A percentile compares a stretch with the other conserved stretches of the same genome.
Conservation (phyloP, 2,329 filamentous ascomycete species). For the Ascochyta lentis region DNA sequence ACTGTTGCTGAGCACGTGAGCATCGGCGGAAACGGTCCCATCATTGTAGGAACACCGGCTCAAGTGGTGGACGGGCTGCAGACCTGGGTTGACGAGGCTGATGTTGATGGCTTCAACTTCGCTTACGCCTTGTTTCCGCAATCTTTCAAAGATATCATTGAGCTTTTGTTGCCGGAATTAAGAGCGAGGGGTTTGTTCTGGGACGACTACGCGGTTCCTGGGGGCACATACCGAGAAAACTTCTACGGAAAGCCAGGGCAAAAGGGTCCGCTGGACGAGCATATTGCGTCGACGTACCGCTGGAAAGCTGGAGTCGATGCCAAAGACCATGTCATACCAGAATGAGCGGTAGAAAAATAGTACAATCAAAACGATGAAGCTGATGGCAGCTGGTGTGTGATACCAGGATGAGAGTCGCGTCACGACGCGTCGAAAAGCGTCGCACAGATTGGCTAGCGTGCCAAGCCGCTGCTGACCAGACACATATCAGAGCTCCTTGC, state of each 20-base stretch:
- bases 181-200: slow-evolving; percentile 64
- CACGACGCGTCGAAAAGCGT: neutral
- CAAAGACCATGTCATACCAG: slow-evolving; percentile 38
- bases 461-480: neutral
- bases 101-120: slow-evolving; percentile 78
- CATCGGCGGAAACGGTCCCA: slow-evolving; percentile 70
- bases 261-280: slow-evolving; percentile 58
- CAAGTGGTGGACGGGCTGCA: slow-evolving; percentile 73
- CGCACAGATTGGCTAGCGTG: neutral
- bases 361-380: neutral
- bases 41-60: slow-evolving; percentile 68
- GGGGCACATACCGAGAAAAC: slow-evolving; percentile 68
- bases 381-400: neutral
- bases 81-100: slow-evolving; percentile 70
- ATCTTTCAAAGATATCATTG: slow-evolving; percentile 71
- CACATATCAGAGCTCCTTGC: too few relatives aligned
- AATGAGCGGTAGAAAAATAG: slow-evolving; percentile 7
- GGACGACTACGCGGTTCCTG: slow-evolving; percentile 60
- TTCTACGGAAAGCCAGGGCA: slow-evolving; percentile 61
- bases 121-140: slow-evolving; percentile 72
- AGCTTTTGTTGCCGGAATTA: slow-evolving; percentile 70
- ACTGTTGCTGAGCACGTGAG: slow-evolving; percentile 72
- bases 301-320: slow-evolving; percentile 46
- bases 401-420: neutral
- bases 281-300: slow-evolving; percentile 59